phyloP scores from a whole-genome alignment of 768 basidiomycete genomes.

The Suillus plorans region DNA sequence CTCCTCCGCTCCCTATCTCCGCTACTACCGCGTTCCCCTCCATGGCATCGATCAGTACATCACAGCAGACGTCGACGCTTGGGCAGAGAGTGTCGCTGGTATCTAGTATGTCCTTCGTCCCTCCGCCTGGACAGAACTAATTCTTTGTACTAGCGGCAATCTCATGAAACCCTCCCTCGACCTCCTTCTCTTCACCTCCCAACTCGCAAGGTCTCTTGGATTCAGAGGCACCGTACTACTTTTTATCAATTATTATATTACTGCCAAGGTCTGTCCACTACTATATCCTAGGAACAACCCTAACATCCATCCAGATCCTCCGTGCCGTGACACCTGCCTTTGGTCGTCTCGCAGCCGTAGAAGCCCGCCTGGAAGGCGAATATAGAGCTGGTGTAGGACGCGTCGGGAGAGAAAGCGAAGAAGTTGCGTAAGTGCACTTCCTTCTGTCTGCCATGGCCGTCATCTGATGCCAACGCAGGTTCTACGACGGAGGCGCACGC shows the following conservation, averaged over 20 bases:
- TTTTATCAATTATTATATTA: conserved; percentile 84
- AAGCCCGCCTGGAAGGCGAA: conserved; percentile 88
- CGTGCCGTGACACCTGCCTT: conserved; percentile 90
- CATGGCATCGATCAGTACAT: conserved; percentile 91
- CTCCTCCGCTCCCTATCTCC: conserved; percentile 64
- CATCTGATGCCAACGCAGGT: conserved; percentile 42
- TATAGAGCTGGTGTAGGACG: conserved; percentile 85
- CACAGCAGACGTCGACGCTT: conserved; percentile 88
- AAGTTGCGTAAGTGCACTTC: conserved; percentile 70
- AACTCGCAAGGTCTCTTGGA: conserved; percentile 85
- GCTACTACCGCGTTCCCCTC: conserved; percentile 64
- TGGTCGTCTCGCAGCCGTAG: conserved; percentile 83
- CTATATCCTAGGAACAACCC: background rate
- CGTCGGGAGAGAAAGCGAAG: conserved; percentile 87
- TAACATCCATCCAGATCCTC: conserved; percentile 47
- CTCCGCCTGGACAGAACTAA: background rate
- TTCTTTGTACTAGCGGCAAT: conserved; percentile 64
- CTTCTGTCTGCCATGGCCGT: background rate
- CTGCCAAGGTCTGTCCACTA: conserved; percentile 44
- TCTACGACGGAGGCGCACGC: conserved; percentile 85
- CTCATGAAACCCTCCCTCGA: conserved; percentile 91
- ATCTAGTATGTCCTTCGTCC: conserved; percentile 70
- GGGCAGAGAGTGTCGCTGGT: conserved; percentile 81
- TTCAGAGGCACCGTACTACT: conserved; percentile 79
- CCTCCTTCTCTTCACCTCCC: conserved; percentile 87